These are phyloP conservation scores for Chloromonas sp. DNA, from an alignment of 163 green algal species.

Conservation along the genomic window DNA sequence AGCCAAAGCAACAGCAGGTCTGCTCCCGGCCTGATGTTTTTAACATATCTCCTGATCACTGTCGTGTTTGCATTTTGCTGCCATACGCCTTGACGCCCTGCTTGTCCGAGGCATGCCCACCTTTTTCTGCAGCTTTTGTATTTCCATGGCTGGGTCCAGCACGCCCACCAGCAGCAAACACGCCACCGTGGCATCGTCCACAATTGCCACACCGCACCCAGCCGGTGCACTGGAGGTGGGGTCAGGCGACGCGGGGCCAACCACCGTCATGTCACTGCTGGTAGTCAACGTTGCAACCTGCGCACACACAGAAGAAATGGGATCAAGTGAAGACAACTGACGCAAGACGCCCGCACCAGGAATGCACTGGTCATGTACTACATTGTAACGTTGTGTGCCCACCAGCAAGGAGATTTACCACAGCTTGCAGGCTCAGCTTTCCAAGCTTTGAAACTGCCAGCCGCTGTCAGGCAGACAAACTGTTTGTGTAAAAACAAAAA, in stretches of 20 bases:
- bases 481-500: too few relatives aligned
- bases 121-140: constrained; percentile 88
- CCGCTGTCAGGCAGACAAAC: too few relatives aligned
- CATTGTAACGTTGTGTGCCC: too few relatives aligned
- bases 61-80: too few relatives aligned
- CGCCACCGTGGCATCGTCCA: constrained; percentile 67
- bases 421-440: too few relatives aligned
- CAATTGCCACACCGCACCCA: constrained; percentile 74
- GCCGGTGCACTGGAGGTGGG: constrained; percentile 39
- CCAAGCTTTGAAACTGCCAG: too few relatives aligned
- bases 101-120: constrained; percentile 5
- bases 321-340: not conserved
- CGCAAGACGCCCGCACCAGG: not conserved
- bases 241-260: constrained; percentile 21
- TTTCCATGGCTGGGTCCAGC: constrained; percentile 83
- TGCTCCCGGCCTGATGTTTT: too few relatives aligned
- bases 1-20: too few relatives aligned
- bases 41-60: too few relatives aligned
- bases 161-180: constrained; percentile 72
- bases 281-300: constrained; percentile 63
- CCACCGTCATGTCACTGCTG: constrained; percentile 49
- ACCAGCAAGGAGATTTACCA: too few relatives aligned
- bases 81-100: too few relatives aligned
- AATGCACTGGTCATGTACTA: not conserved
- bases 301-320: not conserved